Conservation (phyloP, 129 eudicot species). For the Cynara cardunculus region DNA sequence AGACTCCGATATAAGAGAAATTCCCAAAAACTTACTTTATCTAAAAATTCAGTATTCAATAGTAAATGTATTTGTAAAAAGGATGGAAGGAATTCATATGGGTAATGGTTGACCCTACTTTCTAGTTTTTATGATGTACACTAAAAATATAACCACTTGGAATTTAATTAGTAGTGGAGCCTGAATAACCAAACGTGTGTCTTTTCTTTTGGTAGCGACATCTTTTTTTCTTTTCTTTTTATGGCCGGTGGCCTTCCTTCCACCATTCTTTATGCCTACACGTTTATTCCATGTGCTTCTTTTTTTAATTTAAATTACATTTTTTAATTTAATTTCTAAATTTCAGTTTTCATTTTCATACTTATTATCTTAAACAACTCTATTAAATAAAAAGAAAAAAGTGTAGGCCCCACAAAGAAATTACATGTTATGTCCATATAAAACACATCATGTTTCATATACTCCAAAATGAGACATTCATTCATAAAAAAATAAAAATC, state of each 20-base stretch:
- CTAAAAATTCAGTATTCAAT: too few relatives aligned
- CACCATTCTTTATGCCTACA: constrained; percentile 21
- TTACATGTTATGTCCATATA: neutral
- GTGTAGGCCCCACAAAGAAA: neutral
- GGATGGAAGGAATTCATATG: neutral
- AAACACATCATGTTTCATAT: neutral
- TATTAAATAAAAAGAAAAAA: too few relatives aligned
- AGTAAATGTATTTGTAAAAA: too few relatives aligned
- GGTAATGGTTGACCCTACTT: neutral
- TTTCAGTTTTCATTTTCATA: too few relatives aligned
- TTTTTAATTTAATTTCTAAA: too few relatives aligned
- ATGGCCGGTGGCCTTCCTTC: neutral
- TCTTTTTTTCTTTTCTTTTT: neutral
- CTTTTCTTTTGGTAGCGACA: constrained; percentile 21
- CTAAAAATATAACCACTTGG: neutral
- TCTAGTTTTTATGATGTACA: neutral
- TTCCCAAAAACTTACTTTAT: too few relatives aligned
- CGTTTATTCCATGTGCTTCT: constrained; percentile 22
- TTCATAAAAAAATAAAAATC: neutral
- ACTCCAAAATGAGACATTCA: neutral
- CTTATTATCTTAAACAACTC: too few relatives aligned
- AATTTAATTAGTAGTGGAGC: neutral
- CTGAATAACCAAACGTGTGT: constrained; percentile 26
- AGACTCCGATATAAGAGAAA: too few relatives aligned
- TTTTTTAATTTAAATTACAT: too few relatives aligned